Base-by-base conservation (phyloP, 2,329 filamentous ascomycete genomes). In the Venturia carpophila region DNA sequence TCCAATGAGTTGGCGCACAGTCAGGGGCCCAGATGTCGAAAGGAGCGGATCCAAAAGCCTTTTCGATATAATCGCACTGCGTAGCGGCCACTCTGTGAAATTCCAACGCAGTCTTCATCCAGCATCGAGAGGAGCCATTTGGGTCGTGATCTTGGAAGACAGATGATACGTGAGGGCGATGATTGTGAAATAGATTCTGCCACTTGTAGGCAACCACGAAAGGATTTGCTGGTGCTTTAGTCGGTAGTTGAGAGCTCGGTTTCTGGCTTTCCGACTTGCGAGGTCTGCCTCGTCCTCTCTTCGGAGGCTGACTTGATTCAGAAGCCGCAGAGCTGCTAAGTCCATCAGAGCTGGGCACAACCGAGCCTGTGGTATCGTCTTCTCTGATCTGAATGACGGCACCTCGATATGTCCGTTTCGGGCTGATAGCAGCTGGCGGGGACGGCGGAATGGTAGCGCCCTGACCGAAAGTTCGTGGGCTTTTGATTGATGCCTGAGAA, bases 131-230 rank as follows among this genome's bases (percentile, higher is more conserved):
- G 5, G 15, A 19, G 10, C 2, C 30, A 58, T 37, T 27, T 19
- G 30, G 15, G 10, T 58, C 52, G 4, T 58, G 52, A 15, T 19
- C 52, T 37, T 58, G 52, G n/a, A 58, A 58, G 13, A 58, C 15
- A 11, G 52, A 58, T 19, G 52, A 58, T 7, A 58, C 37, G 30
- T 37, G 52, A 37, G 52, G 52, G 19, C 52, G 52, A 58, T 58
- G 52, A 3, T 19, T 24, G 37, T 58, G 52, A 5, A 58, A 58
- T 5, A 15, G 21, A 21, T 58, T 37, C 17, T 27, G 52, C 52
- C 52, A 58, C 27, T 34, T 34, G 30, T 58, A 58, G 17, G 52
- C 52, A 34, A n/a, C 19, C 13, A 37, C 52, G 52, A n/a, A 37
- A 7, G 10, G 13, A 58, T 58, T 37, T 11, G 27, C 17, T 3